These are phyloP conservation scores for Lentinula sp. DNA, from an alignment of 768 basidiomycete species.

Conservation along the genomic window DNA sequence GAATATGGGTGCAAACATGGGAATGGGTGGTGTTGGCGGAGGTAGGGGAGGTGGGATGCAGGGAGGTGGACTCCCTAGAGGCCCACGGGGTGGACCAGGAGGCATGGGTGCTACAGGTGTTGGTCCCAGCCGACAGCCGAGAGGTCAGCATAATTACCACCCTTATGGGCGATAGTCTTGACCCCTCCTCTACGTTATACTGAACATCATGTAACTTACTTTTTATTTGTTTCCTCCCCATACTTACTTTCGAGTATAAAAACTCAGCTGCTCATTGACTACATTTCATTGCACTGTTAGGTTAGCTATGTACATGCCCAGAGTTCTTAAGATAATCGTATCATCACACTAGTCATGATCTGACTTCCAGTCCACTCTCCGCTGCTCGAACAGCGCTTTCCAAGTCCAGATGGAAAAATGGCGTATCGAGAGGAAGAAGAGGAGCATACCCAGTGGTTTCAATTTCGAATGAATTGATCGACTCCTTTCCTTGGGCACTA, in stretches of 20 bases:
- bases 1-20: not conserved
- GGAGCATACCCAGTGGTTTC: constrained; percentile 24
- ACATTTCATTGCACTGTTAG: no score
- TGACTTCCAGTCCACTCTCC: constrained; percentile 32
- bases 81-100: not conserved
- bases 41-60: not conserved
- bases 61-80: not conserved
- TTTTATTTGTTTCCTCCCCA: not conserved
- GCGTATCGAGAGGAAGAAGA: constrained; percentile 51
- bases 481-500: constrained; percentile 20
- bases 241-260: not conserved
- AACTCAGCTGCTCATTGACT: not conserved
- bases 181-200: not conserved
- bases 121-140: not conserved
- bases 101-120: constrained; percentile 1
- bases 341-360: not conserved
- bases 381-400: constrained; percentile 65
- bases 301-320: no score
- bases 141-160: constrained; percentile 5
- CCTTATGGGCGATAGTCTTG: constrained; percentile 2
- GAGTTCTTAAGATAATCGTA: no score
- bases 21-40: not conserved
- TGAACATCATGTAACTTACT: not conserved
- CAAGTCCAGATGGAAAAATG: constrained; percentile 92
- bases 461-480: constrained; percentile 8